phyloP scores from a whole-genome alignment of 768 basidiomycete species.

The Leccinum arenicola region DNA sequence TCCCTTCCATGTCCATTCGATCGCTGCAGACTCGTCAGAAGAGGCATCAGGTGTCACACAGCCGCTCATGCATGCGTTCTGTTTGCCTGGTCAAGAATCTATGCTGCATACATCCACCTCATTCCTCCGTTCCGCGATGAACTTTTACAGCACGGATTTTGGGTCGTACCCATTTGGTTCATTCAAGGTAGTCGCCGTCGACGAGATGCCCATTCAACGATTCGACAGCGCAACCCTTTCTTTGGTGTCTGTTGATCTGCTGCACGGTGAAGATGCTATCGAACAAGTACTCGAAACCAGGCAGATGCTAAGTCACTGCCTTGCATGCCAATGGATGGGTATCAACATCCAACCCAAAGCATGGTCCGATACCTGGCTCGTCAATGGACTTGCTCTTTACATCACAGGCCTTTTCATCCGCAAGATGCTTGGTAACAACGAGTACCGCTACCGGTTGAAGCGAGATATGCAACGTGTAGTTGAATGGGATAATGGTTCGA shows the following conservation, averaged over 20 bases:
- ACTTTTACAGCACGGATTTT: slow-evolving; percentile 85
- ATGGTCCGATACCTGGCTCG: slow-evolving; percentile 96
- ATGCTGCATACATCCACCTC: slow-evolving; percentile 67
- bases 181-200: slow-evolving; percentile 92
- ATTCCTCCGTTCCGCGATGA: slow-evolving; percentile 86
- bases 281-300: slow-evolving; percentile 92
- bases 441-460: slow-evolving; percentile 92
- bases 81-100: slow-evolving; percentile 83
- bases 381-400: slow-evolving; percentile 89
- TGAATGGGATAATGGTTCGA: slow-evolving; percentile 80
- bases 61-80: slow-evolving; percentile 86
- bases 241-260: slow-evolving; percentile 72
- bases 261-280: slow-evolving; percentile 85
- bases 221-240: slow-evolving; percentile 86
- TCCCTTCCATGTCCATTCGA: slow-evolving; percentile 79
- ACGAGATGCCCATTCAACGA: slow-evolving; percentile 77
- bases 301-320: slow-evolving; percentile 79
- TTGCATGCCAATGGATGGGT: slow-evolving; percentile 96
- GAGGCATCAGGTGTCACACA: slow-evolving; percentile 63
- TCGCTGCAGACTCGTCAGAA: slow-evolving; percentile 62
- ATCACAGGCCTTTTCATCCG: slow-evolving; percentile 86
- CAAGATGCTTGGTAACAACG: slow-evolving; percentile 91
- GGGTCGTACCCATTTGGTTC: slow-evolving; percentile 96
- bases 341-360: slow-evolving; percentile 93
- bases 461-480: slow-evolving; percentile 95